Base-by-base conservation (phyloP, 202 grass and related monocot genomes). In the Saccharum hybrid region DNA sequence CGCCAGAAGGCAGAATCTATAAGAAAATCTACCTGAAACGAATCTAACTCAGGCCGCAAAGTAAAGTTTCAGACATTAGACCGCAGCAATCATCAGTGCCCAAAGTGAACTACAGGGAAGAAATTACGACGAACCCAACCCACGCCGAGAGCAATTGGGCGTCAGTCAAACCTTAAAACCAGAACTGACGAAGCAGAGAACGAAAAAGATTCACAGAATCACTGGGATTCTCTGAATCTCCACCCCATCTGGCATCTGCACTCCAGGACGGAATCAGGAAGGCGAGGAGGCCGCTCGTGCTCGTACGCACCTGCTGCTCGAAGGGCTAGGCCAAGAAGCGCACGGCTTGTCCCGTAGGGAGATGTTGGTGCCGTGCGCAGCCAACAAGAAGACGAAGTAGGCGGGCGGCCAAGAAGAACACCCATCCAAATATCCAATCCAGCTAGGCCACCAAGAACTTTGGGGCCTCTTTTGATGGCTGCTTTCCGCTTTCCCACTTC, bases 251-350 rank as follows among this genome's bases (percentile, higher is more conserved):
- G 16, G 68, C 19, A 12, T 68, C 46, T 15, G 13, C 45, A 48
- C 3, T 12, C 26, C 23, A 38, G 15, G 19, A 40, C 5, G 8
- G 77, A 81, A 75, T 14, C 48, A 60, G 8, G 63, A 37, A 48
- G 31, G 14, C 16, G 7, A 26, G 16, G 49, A 38, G 4, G 64
- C 4, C 12, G 51, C 52, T 68, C 72, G 28, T 71, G 28, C 28
- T 28, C 28, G 28, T 28, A 87, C 79, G 19, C 52, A 82, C 85
- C 85, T 82, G 64, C 79, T 54, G 43, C 18, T 22, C 16, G 54
- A 61, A 11, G 22, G 19, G 21, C 54, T 30, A 63, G 1, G 0
- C 40, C 54, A 19, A 33, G 22, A 75, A 56, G 23, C 31, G 22
- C 14, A 36, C 37, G 16, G 21, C 28, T 6, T 56, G 8, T 11